These are phyloP conservation scores for Brassica carinata DNA, from an alignment of 345 rosid species.

Conservation along the genomic window DNA sequence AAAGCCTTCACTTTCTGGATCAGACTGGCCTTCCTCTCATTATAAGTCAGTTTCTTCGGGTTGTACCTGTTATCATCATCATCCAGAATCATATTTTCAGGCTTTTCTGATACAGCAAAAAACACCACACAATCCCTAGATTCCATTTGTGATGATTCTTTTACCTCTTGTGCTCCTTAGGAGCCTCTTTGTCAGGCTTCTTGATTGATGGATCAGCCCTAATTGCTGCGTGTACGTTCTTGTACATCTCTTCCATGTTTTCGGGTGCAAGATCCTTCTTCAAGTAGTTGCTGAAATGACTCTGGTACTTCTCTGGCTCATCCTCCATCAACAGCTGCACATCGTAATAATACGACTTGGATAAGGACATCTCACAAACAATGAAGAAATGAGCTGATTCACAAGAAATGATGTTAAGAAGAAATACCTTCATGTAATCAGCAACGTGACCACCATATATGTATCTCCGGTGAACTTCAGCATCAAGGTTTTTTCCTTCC, in stretches of 20 bases:
- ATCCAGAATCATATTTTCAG: background rate
- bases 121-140: background rate
- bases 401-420: background rate
- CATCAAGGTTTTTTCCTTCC: constrained; percentile 54
- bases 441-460: constrained; percentile 80
- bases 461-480: constrained; percentile 78
- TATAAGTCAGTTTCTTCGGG: constrained; percentile 30
- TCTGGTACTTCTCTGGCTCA: constrained; percentile 42
- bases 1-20: constrained; percentile 27
- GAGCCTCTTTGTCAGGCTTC: constrained; percentile 23
- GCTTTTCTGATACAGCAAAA: background rate
- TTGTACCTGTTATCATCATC: constrained; percentile 21
- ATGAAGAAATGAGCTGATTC: too few species aligned
- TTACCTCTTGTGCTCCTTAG: constrained; percentile 33
- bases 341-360: background rate
- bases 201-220: constrained; percentile 27
- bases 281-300: constrained; percentile 26
- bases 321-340: constrained; percentile 35
- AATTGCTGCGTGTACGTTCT: constrained; percentile 28
- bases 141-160: background rate
- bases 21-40: constrained; percentile 34
- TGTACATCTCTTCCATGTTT: constrained; percentile 30
- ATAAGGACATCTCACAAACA: background rate
- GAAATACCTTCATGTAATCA: constrained; percentile 59
- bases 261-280: constrained; percentile 24